phyloP scores from a whole-genome alignment of 768 basidiomycete species.

The Mycena latifolia region DNA sequence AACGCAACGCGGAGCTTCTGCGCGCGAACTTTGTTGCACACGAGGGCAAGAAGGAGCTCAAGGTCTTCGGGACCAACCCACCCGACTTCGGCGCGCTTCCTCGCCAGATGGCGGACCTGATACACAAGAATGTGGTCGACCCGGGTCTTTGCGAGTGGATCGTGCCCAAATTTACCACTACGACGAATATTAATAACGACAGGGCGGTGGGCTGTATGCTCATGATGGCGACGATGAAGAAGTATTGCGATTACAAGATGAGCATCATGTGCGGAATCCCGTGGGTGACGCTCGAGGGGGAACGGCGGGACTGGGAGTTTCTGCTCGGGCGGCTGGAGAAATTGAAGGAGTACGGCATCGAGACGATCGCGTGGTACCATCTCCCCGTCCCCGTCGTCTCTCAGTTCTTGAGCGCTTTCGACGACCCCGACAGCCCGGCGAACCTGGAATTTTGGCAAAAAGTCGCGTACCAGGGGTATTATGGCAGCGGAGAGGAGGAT shows the following conservation, averaged over 20 bases:
- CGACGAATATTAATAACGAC: too few relatives aligned
- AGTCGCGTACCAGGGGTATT: not conserved
- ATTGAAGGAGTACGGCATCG: too few relatives aligned
- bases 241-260: conserved; percentile 50
- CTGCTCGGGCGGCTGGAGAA: conserved; percentile 51
- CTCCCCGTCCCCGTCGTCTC: conserved; percentile 54
- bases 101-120: too few relatives aligned
- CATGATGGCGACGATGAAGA: conserved; percentile 57
- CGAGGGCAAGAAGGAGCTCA: too few relatives aligned
- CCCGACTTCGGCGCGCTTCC: too few relatives aligned
- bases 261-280: conserved; percentile 56
- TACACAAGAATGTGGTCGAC: conserved; percentile 44
- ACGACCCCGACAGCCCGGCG: conserved; percentile 18
- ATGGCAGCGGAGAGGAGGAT: too few relatives aligned
- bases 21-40: too few relatives aligned
- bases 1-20: too few relatives aligned
- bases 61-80: too few relatives aligned
- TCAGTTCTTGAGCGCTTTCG: conserved; percentile 52
- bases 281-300: conserved; percentile 57
- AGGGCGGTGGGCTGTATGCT: conserved; percentile 52
- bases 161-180: conserved; percentile 59
- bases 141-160: conserved; percentile 52
- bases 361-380: conserved; percentile 49
- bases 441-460: conserved; percentile 17
- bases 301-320: conserved; percentile 48